Evolutionary conservation across 2,329 filamentous ascomycete genomes (phyloP), one percentile per base, ranked within the genome.

Genomic region (Microdochium trichocladiopsis): DNA sequence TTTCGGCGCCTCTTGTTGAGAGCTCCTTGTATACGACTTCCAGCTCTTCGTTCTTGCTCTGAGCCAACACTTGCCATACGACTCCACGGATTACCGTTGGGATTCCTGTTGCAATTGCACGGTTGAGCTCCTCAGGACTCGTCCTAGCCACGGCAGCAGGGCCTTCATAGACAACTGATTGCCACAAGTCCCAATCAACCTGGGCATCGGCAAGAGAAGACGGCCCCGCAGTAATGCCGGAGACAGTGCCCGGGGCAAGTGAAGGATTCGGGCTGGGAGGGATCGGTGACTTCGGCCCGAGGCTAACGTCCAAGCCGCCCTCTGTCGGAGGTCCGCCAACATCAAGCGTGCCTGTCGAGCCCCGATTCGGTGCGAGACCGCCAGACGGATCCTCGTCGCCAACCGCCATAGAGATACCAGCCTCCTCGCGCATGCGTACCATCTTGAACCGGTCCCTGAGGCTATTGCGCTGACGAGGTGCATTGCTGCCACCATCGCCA

Each of bases 181-280:
- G 93, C 94, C 94, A 99, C 37, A 99, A 73, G 68, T 99, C 94
- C 94, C 94, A 99, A 65, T 99, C 91, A n/a, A 99, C 94, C 23
- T 89, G 86, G 16, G 77, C 75, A 62, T 92, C 88, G 14, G 73
- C 71, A 56, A 85, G 78, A 22, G 84, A 83, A 2, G 89, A 86
- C 9, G 87, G 88, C 1, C 88, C 88, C 22, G 86, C 84, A 23
- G 86, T 86, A 43, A 92, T 83, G 5, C 93, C 92, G 11, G 90
- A 86, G 8, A 87, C 90, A 1, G 92, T 96, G 1, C 92, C 92
- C 0, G 92, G 92, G 1, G 90, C 85, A 47, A 96, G 74, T 52
- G 79, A 83, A 3, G 79, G 77, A 59, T 90, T 89, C 16, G 90
- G 78, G 2, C 77, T 82, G 0, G 80, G 72, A 8, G 87, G 83